phyloP scores from a whole-genome alignment of 2,329 filamentous ascomycete genomes.

The Rasamsonia emersonii region DNA sequence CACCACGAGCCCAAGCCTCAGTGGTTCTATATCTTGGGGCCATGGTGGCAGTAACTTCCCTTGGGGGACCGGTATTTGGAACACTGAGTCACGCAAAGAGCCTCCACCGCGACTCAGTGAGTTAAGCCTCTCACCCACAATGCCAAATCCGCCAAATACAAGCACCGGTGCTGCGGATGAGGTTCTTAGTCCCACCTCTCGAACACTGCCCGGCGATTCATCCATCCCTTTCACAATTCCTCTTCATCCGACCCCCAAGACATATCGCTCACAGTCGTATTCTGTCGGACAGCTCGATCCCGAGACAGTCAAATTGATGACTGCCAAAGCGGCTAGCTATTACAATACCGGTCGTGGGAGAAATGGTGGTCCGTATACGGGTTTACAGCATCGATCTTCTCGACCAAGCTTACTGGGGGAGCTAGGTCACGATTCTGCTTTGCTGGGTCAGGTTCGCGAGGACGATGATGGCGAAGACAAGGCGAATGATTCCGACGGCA shows the following conservation, averaged over 20 bases:
- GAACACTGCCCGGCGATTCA: slow-evolving; percentile 43
- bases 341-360: slow-evolving; percentile 26
- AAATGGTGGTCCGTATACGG: slow-evolving; percentile 48
- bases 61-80: slow-evolving; percentile 80
- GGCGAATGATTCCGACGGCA: slow-evolving; percentile 29
- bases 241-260: slow-evolving; percentile 81
- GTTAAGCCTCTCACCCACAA: slow-evolving; percentile 66
- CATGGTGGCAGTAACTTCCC: slow-evolving; percentile 47
- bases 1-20: slow-evolving; percentile 27
- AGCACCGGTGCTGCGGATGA: slow-evolving; percentile 45
- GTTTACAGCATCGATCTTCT: slow-evolving; percentile 72
- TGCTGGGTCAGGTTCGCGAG: slow-evolving; percentile 40
- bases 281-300: slow-evolving; percentile 84
- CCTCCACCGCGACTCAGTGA: slow-evolving; percentile 65
- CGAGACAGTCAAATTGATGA: slow-evolving; percentile 39
- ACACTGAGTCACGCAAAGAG: slow-evolving; percentile 63
- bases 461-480: slow-evolving; percentile 35
- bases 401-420: slow-evolving; percentile 42
- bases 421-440: slow-evolving; percentile 37
- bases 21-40: slow-evolving; percentile 35
- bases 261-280: slow-evolving; percentile 91
- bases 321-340: slow-evolving; percentile 23
- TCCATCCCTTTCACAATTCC: slow-evolving; percentile 77
- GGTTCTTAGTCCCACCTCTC: slow-evolving; percentile 42
- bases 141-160: slow-evolving; percentile 43